Conservation (phyloP, 768 basidiomycete genomes). For the Gloeopeniophorella convolvens region DNA sequence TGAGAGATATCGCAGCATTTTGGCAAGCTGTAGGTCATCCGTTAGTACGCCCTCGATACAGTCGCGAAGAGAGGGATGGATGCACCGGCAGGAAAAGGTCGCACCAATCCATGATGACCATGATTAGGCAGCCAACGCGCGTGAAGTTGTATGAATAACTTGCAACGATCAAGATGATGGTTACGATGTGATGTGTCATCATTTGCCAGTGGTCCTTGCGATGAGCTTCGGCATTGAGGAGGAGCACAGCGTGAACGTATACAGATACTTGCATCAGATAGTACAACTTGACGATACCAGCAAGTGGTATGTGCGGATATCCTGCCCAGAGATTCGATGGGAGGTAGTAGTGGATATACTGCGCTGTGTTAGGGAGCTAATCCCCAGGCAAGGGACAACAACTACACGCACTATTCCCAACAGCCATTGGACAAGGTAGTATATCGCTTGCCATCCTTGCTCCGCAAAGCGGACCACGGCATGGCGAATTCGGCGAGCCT, state of each 20-base stretch:
- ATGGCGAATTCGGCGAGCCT: conserved; percentile 57
- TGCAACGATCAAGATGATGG: conserved; percentile 63
- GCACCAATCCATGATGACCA: conserved; percentile 90
- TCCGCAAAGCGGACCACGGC: conserved; percentile 87
- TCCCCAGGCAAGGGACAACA: conserved; percentile 14
- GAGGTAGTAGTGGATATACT: conserved; percentile 78
- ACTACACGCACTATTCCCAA: conserved; percentile 72
- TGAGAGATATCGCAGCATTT: conserved; percentile 87
- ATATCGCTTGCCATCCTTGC: conserved; percentile 86
- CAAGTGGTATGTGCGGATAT: conserved; percentile 78
- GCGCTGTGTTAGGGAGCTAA: conserved; percentile 10
- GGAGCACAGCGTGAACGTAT: conserved; percentile 86
- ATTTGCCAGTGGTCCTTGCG: conserved; percentile 94
- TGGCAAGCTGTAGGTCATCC: conserved; percentile 57
- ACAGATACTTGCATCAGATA: conserved; percentile 83
- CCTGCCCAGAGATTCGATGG: conserved; percentile 69
- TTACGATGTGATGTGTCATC: conserved; percentile 94
- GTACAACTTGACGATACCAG: conserved; percentile 83
- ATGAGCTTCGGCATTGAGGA: conserved; percentile 87
- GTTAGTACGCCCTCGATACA: background rate
- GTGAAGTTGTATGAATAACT: conserved; percentile 85
- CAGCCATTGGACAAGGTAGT: conserved; percentile 68
- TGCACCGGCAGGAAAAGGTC: conserved; percentile 90
- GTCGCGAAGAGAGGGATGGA: conserved; percentile 24
- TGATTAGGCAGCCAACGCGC: conserved; percentile 82